Evolutionary conservation across 2,329 filamentous ascomycete genomes (phyloP).

Genomic region (Emmonsiellopsis sp.): DNA sequence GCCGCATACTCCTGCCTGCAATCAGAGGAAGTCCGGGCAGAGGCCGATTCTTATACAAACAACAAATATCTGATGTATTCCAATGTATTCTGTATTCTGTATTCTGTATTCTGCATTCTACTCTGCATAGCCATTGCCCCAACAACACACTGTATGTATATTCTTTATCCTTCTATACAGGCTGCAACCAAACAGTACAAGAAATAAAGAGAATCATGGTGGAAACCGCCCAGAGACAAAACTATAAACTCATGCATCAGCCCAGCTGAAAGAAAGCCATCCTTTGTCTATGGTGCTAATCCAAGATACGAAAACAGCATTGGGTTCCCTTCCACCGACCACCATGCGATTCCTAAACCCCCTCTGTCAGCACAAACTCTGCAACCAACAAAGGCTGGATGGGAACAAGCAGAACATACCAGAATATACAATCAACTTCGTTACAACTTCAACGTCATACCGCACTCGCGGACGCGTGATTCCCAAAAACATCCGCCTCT

Average conservation of each 20-base stretch:
- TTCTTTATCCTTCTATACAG: too few relatives aligned
- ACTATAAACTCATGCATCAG: background rate
- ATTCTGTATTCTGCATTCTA: too few relatives aligned
- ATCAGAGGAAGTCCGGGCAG: too few relatives aligned
- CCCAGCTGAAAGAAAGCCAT: background rate
- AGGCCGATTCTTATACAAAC: too few relatives aligned
- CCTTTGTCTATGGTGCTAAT: constrained; percentile 16
- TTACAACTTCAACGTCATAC: constrained; percentile 98
- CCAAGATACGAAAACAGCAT: constrained; percentile 59
- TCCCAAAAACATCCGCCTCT: constrained; percentile 72
- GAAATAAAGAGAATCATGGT: background rate
- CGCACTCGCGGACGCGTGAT: constrained; percentile 79
- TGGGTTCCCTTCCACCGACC: constrained; percentile 67
- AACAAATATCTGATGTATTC: too few relatives aligned
- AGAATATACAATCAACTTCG: constrained; percentile 88
- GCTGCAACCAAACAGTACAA: too few relatives aligned
- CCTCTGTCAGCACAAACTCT: constrained; percentile 5
- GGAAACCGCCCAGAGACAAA: background rate
- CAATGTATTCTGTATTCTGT: too few relatives aligned
- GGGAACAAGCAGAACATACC: constrained; percentile 46
- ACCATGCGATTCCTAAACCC: constrained; percentile 67
- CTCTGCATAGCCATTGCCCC: too few relatives aligned
- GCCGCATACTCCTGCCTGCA: too few relatives aligned
- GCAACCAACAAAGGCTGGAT: background rate
- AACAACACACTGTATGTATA: too few relatives aligned